Evolutionary conservation across 768 basidiomycete genomes (phyloP).

Genomic region (Lentinula aciculospora): DNA sequence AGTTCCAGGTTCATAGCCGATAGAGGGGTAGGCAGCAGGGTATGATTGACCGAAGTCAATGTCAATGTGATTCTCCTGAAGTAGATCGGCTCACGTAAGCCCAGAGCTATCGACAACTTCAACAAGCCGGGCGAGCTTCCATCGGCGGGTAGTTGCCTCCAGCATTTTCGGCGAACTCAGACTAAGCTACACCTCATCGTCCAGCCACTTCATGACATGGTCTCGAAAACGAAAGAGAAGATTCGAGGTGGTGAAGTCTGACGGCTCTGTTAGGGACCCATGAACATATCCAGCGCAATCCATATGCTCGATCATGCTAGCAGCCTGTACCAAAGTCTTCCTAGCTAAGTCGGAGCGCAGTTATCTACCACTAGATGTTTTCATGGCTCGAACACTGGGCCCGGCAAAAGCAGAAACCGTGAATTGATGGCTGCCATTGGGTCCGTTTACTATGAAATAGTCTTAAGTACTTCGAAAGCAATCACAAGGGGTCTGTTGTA

Average conservation of each 20-base stretch:
- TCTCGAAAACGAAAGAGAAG: neutral
- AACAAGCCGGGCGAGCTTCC: neutral
- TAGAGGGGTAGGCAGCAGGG: slow-evolving; percentile 11
- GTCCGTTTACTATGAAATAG: slow-evolving; percentile 32
- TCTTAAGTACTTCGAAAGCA: slow-evolving; percentile 11
- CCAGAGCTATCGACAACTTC: neutral
- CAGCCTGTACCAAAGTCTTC: neutral
- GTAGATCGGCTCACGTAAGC: slow-evolving; percentile 12
- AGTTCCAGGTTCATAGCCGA: slow-evolving; percentile 16
- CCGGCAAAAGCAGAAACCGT: slow-evolving; percentile 37
- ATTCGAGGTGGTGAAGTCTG: neutral
- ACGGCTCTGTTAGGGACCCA: neutral
- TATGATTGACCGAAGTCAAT: slow-evolving; percentile 23
- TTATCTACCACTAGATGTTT: neutral
- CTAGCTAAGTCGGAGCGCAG: neutral
- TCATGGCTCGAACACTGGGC: slow-evolving; percentile 12
- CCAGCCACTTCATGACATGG: neutral
- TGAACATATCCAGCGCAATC: neutral
- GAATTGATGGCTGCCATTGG: slow-evolving; percentile 36
- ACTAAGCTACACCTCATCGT: neutral
- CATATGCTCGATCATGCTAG: neutral
- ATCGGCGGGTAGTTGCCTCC: neutral
- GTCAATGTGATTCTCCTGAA: slow-evolving; percentile 17
- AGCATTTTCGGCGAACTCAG: neutral
- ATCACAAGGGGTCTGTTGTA: neutral